phyloP scores from a whole-genome alignment of 345 rosid genomes.

The Turnera subulata region DNA sequence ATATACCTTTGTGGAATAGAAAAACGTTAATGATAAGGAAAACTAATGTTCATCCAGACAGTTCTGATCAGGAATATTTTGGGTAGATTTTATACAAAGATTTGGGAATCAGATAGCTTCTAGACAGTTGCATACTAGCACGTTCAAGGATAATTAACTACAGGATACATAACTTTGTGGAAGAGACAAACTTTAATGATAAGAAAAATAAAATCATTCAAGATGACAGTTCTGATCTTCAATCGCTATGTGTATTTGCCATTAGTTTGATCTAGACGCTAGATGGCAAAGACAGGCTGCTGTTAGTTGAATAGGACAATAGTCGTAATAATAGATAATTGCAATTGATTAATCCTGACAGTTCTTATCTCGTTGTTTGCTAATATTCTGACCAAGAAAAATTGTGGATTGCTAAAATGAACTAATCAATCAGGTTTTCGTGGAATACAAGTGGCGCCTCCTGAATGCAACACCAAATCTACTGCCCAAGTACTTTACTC shows the following conservation, averaged over 20 bases:
- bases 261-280: no score
- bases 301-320: no score
- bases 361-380: neutral
- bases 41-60: no score
- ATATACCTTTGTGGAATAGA: neutral
- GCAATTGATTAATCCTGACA: neutral
- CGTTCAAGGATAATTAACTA: neutral
- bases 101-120: neutral
- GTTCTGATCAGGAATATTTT: no score
- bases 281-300: no score
- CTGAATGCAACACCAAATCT: conserved; percentile 18
- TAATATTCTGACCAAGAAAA: neutral
- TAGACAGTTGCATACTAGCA: neutral
- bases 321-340: no score
- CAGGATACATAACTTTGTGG: neutral
- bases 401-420: no score
- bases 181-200: no score
- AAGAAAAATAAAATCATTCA: neutral
- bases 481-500: conserved; percentile 23
- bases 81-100: no score
- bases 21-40: no score
- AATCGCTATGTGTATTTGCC: no score
- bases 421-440: conserved; percentile 4
- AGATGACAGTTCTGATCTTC: no score
- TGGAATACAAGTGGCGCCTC: conserved; percentile 26